Evolutionary conservation across 2,329 filamentous ascomycete genomes (phyloP), one percentile per base, ranked within the genome.

Genomic region (Nemania abortiva): DNA sequence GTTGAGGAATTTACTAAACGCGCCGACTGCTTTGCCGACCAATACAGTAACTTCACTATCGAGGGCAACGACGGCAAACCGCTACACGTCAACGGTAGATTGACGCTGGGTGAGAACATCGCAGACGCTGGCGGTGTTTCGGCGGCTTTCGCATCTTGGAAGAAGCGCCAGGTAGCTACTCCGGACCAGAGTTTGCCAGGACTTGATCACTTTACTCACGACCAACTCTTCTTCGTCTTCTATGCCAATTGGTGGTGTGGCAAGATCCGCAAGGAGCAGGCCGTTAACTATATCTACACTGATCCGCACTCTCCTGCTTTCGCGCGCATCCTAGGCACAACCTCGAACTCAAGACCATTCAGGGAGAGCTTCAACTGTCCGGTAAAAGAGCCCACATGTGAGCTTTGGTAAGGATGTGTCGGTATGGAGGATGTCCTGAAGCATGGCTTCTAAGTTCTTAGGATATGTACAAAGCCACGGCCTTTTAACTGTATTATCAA

Each of bases 321-420:
- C 73, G 87, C 88, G 1, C 85, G 91, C 20, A 88, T 90, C 18
- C 73, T 86, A 72, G 89, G 90, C 3, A 90, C 90, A 0, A 87
- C 91, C 81, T 85, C 87, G 0, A 93, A 93, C 74, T 91, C 89
- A 34, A 83, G 85, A 31, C 89, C 88, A 20, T 94, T 93, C 76
- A 86, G 84, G 66, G 87, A 92, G 77, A 88, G 87, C 10, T 93
- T 93, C 78, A 82, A 87, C 55, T 94, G 91, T 76, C 84, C 87
- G 18, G 82, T 81, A 2, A 91, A 89, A 81, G 85, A 92, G 77
- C 90, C 90, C 0, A 87, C 85, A 37, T 93, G 91, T 77, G 87
- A 92, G 79, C 80, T 93, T 66, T 93, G 91, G 90, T 93, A 20
- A 68, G 18, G 24, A 37, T 29, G 3, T 64, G 18, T 22, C 37